These are phyloP conservation scores for Leishmania gerbilli DNA, from an alignment of 208 protist species.

Conservation along the genomic window DNA sequence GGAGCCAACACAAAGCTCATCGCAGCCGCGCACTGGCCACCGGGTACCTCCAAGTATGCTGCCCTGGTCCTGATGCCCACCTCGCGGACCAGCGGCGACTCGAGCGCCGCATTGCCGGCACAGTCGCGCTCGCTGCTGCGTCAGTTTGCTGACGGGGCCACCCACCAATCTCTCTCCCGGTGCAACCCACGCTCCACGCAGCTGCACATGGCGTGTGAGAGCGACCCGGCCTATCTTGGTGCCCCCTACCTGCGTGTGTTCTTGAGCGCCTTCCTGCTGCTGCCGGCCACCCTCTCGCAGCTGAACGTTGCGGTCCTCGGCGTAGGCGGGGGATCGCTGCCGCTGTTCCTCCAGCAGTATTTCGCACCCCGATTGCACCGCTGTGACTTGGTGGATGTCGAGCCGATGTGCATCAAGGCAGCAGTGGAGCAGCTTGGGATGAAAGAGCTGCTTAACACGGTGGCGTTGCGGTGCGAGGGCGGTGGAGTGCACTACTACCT, in stretches of 20 bases:
- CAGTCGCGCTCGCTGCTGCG: slow-evolving; percentile 37
- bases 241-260: slow-evolving; percentile 85
- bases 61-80: slow-evolving; percentile 72
- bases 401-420: slow-evolving; percentile 70
- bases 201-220: slow-evolving; percentile 58
- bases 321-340: slow-evolving; percentile 77
- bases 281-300: slow-evolving; percentile 46
- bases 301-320: slow-evolving; percentile 77
- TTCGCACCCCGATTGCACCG: slow-evolving; percentile 49
- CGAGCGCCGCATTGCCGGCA: neutral
- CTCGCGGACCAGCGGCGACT: neutral
- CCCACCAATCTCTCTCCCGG: slow-evolving; percentile 79
- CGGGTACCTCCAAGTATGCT: slow-evolving; percentile 65
- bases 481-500: slow-evolving; percentile 45
- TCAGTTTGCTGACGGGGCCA: slow-evolving; percentile 56
- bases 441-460: slow-evolving; percentile 45
- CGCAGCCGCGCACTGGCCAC: slow-evolving; percentile 53
- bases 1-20: neutral
- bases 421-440: slow-evolving; percentile 79
- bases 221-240: slow-evolving; percentile 62
- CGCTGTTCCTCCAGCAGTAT: slow-evolving; percentile 75
- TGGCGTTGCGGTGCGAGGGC: slow-evolving; percentile 17
- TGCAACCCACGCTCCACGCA: slow-evolving; percentile 59
- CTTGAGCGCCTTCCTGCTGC: slow-evolving; percentile 65
- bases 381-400: slow-evolving; percentile 82